Evolutionary conservation across 106 monocot species (phyloP), one percentile per base, ranked within the genome.

Genomic region (Dendrobium officinale): DNA sequence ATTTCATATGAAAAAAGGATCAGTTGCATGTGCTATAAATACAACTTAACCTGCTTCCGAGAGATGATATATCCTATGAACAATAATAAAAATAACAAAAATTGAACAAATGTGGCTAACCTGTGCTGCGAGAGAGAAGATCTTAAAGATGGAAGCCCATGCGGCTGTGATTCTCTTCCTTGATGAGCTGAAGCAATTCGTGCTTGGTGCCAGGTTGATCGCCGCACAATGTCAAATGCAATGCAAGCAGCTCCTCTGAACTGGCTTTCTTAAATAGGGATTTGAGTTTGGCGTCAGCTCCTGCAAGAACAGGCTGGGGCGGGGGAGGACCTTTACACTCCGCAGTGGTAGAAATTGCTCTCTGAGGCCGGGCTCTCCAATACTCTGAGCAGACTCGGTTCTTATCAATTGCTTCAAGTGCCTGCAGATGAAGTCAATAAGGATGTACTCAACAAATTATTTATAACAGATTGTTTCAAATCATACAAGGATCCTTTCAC

Each of bases 31-130:
- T 15, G 8, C 11, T 18, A 55, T 55, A 3, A 55, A 55, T 55
- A 55, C 55, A 55, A 55, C 18, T 55, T 55, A 37, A 37, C 55
- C 55, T 18, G 55, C 11, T 61, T 61, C 20, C 3, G 20, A 6
- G 20, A n/a, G 18, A 6, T 22, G 18, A 20, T 61, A 61, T 22
- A 19, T 6, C 61, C 5, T 61, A 61, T 61, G 61, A 61, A 61
- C 61, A 61, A 61, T 61, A 61, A 61, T 18, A 22, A 22, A 18
- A 61, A 61, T 61, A 61, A 48, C 68, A 68, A 68, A 68, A 31
- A 68, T 68, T 68, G 73, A 73, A 73, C 73, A 73, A 73, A 73
- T 73, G 41, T 19, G 73, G 19, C 42, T 42, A 73, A 73, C 37
- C 37, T 73, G 42, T 73, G 15, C 4, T 13, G 10, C 2, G 10